Percentiles rank a stretch among this genome's conserved stretches.
phyloP scores from a whole-genome alignment of 345 rosid species.

The Gossypium arboreum region DNA sequence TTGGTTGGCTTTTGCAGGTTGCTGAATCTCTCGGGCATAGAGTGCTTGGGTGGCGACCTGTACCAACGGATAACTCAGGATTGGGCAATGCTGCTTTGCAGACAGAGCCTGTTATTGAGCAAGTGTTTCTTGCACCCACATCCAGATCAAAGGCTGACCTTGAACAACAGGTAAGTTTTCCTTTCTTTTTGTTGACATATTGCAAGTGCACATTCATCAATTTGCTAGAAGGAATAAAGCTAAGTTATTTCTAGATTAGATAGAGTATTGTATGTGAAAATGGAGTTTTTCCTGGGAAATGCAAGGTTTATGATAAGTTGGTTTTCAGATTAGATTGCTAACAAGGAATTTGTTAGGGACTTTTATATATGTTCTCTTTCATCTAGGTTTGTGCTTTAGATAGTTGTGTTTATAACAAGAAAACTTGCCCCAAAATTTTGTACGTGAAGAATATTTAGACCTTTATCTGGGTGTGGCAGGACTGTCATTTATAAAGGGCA shows the following conservation, averaged over 20 bases:
- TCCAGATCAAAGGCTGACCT: slow-evolving; percentile 68
- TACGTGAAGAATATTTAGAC: neutral
- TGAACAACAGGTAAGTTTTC: slow-evolving; percentile 74
- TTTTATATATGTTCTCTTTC: slow-evolving; percentile 98
- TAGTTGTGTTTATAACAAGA: neutral
- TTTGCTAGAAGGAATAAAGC: neutral
- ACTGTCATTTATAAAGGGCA: slow-evolving; percentile 98
- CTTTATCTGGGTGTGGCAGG: slow-evolving; percentile 35
- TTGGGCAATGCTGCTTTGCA: slow-evolving; percentile 80
- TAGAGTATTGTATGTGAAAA: neutral
- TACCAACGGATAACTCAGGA: slow-evolving; percentile 82
- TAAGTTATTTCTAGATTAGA: neutral
- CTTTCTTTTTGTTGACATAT: neutral
- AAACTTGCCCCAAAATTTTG: neutral
- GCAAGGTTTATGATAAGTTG: neutral
- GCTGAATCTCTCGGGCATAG: slow-evolving; percentile 95
- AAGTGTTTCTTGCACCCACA: slow-evolving; percentile 83
- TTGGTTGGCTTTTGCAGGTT: slow-evolving; percentile 39
- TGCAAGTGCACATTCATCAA: neutral
- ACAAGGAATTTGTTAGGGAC: slow-evolving; percentile 39
- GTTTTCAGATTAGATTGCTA: neutral
- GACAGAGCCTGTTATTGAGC: slow-evolving; percentile 93
- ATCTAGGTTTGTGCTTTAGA: slow-evolving; percentile 53
- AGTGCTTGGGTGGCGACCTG: slow-evolving; percentile 89
- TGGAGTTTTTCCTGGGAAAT: neutral